Evolutionary conservation across 108 stramenopile genomes (phyloP).

Genomic region (Pseudonitzschia delicatissima): DNA sequence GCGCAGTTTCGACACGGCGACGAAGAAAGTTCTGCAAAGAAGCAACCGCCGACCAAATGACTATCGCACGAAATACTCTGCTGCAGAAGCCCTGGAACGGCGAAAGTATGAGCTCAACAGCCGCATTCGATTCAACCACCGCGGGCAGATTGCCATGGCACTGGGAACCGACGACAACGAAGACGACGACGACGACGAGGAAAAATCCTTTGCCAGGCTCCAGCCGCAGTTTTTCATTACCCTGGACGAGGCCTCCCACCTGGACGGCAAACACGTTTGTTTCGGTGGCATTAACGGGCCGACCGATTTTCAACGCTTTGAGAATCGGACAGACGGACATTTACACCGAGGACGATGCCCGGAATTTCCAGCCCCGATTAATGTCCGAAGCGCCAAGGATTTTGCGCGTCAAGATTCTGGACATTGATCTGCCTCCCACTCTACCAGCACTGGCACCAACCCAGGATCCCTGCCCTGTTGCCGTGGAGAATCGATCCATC

Average conservation of each 20-base stretch:
- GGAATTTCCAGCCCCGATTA: constrained; percentile 36
- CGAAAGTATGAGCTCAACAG: constrained; percentile 83
- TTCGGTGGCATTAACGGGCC: constrained; percentile 89
- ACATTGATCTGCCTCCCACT: constrained; percentile 72
- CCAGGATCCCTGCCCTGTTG: not conserved
- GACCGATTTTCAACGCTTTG: constrained; percentile 92
- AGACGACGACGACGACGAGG: constrained; percentile 28
- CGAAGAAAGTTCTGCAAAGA: not conserved
- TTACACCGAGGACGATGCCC: constrained; percentile 15
- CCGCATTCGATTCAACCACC: constrained; percentile 88
- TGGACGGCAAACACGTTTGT: constrained; percentile 90
- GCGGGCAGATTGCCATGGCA: constrained; percentile 95
- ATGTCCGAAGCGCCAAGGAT: constrained; percentile 64
- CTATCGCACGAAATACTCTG: constrained; percentile 34
- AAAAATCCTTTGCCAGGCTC: constrained; percentile 44
- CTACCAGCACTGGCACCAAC: constrained; percentile 8
- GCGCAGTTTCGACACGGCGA: constrained; percentile 26
- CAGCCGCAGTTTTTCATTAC: constrained; percentile 96
- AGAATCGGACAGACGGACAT: constrained; percentile 82
- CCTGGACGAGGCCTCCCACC: constrained; percentile 81
- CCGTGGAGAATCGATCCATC: not conserved
- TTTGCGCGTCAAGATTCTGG: constrained; percentile 68
- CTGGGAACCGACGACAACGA: constrained; percentile 32
- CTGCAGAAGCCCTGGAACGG: constrained; percentile 47
- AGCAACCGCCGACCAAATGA: not conserved